phyloP scores from a whole-genome alignment of 768 basidiomycete genomes.

The Agaricus blazei region DNA sequence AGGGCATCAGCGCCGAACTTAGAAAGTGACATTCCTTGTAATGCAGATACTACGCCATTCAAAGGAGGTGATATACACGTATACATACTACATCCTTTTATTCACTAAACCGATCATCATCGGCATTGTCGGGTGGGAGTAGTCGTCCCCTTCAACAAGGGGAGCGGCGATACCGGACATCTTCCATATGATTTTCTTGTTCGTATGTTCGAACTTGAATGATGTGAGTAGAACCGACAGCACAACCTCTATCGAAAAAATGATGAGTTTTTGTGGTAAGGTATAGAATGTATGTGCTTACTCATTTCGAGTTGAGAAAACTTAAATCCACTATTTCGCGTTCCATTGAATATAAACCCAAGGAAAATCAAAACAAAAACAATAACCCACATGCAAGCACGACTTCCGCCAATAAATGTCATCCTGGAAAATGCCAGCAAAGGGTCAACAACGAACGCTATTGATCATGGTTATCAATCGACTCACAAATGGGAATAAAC shows the following conservation, averaged over 20 bases:
- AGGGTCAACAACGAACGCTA: too few species aligned
- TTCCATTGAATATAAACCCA: not conserved
- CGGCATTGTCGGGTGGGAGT: constrained; percentile 8
- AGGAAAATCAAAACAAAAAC: not conserved
- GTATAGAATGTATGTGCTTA: constrained; percentile 12
- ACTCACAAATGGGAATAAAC: constrained; percentile 16
- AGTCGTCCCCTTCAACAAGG: not conserved
- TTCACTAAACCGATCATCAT: constrained; percentile 11
- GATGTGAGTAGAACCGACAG: constrained; percentile 4
- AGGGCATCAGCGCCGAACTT: too few species aligned
- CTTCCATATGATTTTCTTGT: constrained; percentile 14
- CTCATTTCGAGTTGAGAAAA: constrained; percentile 17
- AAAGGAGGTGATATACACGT: too few species aligned
- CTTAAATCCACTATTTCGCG: constrained; percentile 14
- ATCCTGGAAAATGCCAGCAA: constrained; percentile 2
- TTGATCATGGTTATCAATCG: not conserved
- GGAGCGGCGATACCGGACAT: constrained; percentile 13
- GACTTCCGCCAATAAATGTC: constrained; percentile 15
- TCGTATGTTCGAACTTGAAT: constrained; percentile 13
- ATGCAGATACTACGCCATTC: too few species aligned
- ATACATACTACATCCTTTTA: not conserved
- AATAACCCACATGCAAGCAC: constrained; percentile 11
- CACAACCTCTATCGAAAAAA: constrained; percentile 10
- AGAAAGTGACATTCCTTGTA: too few species aligned
- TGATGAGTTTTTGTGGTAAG: not conserved